Percentiles rank a stretch among this genome's conserved stretches.
phyloP scores from a whole-genome alignment of 768 basidiomycete genomes.

The Rhizopogon salebrosus region DNA sequence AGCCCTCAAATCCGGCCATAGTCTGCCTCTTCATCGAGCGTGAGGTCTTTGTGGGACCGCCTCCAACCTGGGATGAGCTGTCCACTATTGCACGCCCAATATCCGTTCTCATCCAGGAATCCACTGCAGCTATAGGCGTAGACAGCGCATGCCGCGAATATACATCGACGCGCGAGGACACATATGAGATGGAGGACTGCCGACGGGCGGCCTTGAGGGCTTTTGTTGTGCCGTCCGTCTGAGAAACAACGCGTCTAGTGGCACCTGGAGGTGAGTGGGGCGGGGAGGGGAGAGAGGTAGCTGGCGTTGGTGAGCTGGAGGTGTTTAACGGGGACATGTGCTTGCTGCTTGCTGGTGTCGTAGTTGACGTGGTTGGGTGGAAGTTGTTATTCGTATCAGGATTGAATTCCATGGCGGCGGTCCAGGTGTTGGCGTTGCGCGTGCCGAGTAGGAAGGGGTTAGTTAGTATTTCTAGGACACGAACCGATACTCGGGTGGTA shows the following conservation, averaged over 20 bases:
- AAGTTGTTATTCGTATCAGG: neutral
- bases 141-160: neutral
- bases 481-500: neutral
- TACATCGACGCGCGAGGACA: constrained; percentile 1
- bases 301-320: neutral
- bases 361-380: neutral
- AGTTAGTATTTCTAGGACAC: too few relatives aligned
- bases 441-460: too few relatives aligned
- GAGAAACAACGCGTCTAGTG: neutral
- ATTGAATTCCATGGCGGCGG: neutral
- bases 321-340: neutral
- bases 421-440: neutral
- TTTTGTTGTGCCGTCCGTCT: neutral
- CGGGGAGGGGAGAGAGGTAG: neutral
- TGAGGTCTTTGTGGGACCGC: neutral
- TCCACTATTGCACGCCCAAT: too few relatives aligned
- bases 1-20: neutral
- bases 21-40: neutral
- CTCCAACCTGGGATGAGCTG: neutral
- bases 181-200: constrained; percentile 24
- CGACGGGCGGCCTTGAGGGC: constrained; percentile 12
- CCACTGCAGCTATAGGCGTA: neutral
- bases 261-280: neutral
- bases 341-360: neutral
- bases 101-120: neutral